These are phyloP conservation scores for Phlegmacium glaucopus DNA, from an alignment of 768 basidiomycete genomes.

Conservation along the genomic window DNA sequence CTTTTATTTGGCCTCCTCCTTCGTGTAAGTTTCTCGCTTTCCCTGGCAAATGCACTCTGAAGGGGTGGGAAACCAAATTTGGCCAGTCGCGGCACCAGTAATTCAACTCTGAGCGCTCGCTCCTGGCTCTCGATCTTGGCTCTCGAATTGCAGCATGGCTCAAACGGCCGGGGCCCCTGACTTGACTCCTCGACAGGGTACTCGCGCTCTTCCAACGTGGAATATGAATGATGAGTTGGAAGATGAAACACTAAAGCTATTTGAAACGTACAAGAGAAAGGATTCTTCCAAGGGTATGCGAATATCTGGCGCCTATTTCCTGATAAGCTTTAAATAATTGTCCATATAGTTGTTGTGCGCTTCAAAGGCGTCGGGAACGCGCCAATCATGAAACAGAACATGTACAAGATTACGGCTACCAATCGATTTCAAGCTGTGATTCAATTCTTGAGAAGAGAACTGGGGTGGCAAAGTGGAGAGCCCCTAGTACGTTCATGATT, in stretches of 20 bases:
- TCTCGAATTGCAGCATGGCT: no score
- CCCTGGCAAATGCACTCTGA: no score
- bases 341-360: constrained; percentile 79
- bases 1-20: no score
- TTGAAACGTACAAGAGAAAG: constrained; percentile 86
- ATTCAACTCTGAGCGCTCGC: no score
- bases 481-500: constrained; percentile 60
- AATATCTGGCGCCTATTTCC: background rate
- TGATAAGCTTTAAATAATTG: no score
- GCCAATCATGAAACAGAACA: constrained; percentile 98
- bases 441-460: constrained; percentile 84
- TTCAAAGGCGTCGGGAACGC: constrained; percentile 98
- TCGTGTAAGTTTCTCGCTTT: no score
- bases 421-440: constrained; percentile 96
- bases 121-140: no score
- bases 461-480: constrained; percentile 84
- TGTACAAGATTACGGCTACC: constrained; percentile 94
- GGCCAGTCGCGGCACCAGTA: no score
- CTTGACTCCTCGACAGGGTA: constrained; percentile 22
- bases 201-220: constrained; percentile 26
- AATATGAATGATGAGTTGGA: constrained; percentile 24
- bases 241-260: constrained; percentile 60
- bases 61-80: no score
- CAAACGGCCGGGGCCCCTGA: constrained; percentile 23
- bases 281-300: constrained; percentile 74